Percentiles rank a stretch among this genome's conserved stretches.
phyloP scores from a whole-genome alignment of 345 rosid genomes.

The Murraya paniculata region DNA sequence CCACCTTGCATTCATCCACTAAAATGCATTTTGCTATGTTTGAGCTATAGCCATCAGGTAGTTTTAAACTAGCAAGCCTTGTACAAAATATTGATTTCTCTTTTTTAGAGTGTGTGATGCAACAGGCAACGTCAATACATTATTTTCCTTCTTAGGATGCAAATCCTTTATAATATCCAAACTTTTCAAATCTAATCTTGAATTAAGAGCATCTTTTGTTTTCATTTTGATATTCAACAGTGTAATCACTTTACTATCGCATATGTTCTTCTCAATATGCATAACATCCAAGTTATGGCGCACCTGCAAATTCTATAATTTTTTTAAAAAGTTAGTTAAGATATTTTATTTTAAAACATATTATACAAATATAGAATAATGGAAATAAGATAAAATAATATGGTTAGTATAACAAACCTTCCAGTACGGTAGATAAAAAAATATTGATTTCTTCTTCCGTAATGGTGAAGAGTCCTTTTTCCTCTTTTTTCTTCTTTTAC shows the following conservation, averaged over 20 bases:
- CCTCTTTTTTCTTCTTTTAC: not conserved
- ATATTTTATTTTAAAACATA: not conserved
- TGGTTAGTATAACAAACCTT: not conserved
- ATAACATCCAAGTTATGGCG: not conserved
- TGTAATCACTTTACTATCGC: not conserved
- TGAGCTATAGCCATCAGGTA: not conserved
- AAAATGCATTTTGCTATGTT: not conserved
- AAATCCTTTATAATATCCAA: not conserved
- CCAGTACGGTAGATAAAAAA: not conserved
- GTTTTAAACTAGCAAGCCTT: not conserved
- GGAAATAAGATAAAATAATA: not conserved
- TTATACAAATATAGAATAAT: not conserved
- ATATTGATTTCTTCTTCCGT: not conserved
- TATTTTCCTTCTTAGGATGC: no score
- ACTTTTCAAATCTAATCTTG: not conserved
- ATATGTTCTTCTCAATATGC: not conserved
- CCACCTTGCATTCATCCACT: not conserved
- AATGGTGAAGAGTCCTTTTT: not conserved
- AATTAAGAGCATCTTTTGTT: not conserved
- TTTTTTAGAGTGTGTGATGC: no score
- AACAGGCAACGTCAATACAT: no score
- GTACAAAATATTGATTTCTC: not conserved
- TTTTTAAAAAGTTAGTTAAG: not conserved
- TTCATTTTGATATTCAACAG: not conserved
- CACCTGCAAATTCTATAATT: not conserved